Percentiles rank a stretch among this genome's conserved stretches.
Evolutionary conservation across 2,329 filamentous ascomycete species (phyloP).

Genomic region (Xylaria sp.): DNA sequence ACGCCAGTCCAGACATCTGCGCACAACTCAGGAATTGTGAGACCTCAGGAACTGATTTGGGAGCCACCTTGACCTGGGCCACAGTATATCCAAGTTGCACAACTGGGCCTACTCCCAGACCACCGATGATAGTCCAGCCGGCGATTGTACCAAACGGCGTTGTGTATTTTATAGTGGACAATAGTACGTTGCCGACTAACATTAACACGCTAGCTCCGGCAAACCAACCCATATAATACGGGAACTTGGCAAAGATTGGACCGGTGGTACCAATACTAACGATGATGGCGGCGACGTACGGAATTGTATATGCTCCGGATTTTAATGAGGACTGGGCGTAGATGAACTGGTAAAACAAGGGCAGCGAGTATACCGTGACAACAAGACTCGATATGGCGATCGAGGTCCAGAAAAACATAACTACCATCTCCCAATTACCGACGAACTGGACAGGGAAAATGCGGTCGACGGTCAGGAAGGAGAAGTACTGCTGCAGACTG

Average conservation of each 20-base stretch:
- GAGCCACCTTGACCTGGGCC: conserved; percentile 26
- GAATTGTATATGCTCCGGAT: conserved; percentile 18
- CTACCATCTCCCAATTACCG: conserved; percentile 23
- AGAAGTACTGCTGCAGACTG: conserved; percentile 26
- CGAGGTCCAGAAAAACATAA: conserved; percentile 29
- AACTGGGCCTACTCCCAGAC: conserved; percentile 25
- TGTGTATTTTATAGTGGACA: conserved; percentile 28
- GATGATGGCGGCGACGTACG: conserved; percentile 26
- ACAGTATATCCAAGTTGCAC: conserved; percentile 33
- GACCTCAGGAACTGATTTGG: background rate
- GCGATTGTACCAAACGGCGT: conserved; percentile 17
- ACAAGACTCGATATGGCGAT: conserved; percentile 20
- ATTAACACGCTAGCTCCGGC: conserved; percentile 20
- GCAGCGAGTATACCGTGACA: conserved; percentile 29
- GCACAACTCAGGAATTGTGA: conserved; percentile 30
- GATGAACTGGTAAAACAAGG: conserved; percentile 31
- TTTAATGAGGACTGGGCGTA: conserved; percentile 15
- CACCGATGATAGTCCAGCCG: conserved; percentile 31
- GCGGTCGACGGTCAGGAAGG: conserved; percentile 28
- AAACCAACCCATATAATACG: conserved; percentile 29
- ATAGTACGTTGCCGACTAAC: conserved; percentile 13
- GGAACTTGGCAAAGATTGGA: conserved; percentile 28
- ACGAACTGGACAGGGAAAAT: conserved; percentile 31
- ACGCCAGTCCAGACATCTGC: conserved; percentile 34
- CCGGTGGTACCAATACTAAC: conserved; percentile 15